phyloP scores from a whole-genome alignment of 1,284 basidiomycete species.

The Coriolopsis trogii region DNA sequence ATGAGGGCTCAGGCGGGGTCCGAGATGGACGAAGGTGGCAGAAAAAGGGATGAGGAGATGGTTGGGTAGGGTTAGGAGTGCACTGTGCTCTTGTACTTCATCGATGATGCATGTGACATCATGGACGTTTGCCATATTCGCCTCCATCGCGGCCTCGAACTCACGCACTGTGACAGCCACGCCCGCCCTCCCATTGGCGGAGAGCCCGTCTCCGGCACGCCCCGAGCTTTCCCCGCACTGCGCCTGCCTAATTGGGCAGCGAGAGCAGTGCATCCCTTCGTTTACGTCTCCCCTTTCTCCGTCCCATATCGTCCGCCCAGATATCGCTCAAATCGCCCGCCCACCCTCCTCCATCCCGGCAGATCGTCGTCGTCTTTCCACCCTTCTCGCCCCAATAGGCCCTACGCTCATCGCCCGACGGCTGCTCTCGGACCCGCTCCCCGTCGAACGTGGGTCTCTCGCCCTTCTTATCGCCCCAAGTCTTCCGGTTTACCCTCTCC shows the following conservation, averaged over 20 bases:
- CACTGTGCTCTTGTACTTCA: constrained; percentile 19
- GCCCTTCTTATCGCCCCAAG: not conserved
- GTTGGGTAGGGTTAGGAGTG: constrained; percentile 18
- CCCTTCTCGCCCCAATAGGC: constrained; percentile 8
- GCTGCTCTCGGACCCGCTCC: constrained; percentile 9
- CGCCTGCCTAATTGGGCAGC: not conserved
- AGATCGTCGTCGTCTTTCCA: constrained; percentile 18
- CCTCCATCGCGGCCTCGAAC: no score
- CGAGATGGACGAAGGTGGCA: constrained; percentile 17
- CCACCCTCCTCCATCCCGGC: constrained; percentile 6
- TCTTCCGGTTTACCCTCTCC: no score
- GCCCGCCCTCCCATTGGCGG: constrained; percentile 8
- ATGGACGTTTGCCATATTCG: constrained; percentile 3
- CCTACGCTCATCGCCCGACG: constrained; percentile 10
- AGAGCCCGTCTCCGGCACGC: constrained; percentile 1
- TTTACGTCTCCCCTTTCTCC: constrained; percentile 7
- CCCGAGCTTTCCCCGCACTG: constrained; percentile 23
- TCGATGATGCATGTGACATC: constrained; percentile 30
- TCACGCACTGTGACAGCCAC: no score
- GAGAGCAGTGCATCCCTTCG: not conserved
- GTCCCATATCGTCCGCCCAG: not conserved
- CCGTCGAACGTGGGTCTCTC: constrained; percentile 18
- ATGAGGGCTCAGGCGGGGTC: constrained; percentile 36
- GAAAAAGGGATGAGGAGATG: constrained; percentile 1
- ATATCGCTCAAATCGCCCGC: constrained; percentile 11